Base-by-base conservation (phyloP, 78 protist genomes). In the Corallochytrium limacisporum region DNA sequence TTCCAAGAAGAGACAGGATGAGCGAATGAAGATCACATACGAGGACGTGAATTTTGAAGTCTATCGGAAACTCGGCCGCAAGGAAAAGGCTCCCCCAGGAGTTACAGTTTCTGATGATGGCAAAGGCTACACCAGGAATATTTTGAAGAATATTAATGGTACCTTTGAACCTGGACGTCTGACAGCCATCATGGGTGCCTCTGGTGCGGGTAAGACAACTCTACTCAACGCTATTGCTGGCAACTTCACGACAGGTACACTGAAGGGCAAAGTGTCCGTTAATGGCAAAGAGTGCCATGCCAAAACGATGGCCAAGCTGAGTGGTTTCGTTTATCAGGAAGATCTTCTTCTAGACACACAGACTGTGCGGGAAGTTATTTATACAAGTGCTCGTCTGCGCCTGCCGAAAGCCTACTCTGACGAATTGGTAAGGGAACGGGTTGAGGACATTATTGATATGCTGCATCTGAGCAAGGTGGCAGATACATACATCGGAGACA, bases 291-390 rank as follows among this genome's bases (percentile, higher is more conserved):
- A 49, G n/a, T 18, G 15, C 29, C 15, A 49, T 16, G 55, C 29
- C 29, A 51, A 51, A 51, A 32, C 10, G 31, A 32, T 51, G 10
- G 31, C 29, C 7, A 51, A 10, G 31, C 10, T 13, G 31, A 51
- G 26, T 51, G 7, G 26, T 51, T 51, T 32, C 57, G 57, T 51
- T 18, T 49, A 16, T 24, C 55, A 56, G 42, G 65, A 57, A 2
- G 55, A 65, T 37, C 28, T 47, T 13, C 3, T 65, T 22, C 8
- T 47, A 16, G 54, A 8, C 40, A 44, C 40, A 13, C 31, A 79
- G 40, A 80, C 86, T 24, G 84, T 78, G 18, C 1, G 18, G 24
- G 79, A 82, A 35, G 4, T 43, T 5, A 24, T 81, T 4, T 8
- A 1, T 8, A 77, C 32, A 47, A 0, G 76, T 7, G 87, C 87